These are phyloP conservation scores for Lepiota brunneoincarnata DNA, from an alignment of 768 basidiomycete species.

Conservation along the genomic window DNA sequence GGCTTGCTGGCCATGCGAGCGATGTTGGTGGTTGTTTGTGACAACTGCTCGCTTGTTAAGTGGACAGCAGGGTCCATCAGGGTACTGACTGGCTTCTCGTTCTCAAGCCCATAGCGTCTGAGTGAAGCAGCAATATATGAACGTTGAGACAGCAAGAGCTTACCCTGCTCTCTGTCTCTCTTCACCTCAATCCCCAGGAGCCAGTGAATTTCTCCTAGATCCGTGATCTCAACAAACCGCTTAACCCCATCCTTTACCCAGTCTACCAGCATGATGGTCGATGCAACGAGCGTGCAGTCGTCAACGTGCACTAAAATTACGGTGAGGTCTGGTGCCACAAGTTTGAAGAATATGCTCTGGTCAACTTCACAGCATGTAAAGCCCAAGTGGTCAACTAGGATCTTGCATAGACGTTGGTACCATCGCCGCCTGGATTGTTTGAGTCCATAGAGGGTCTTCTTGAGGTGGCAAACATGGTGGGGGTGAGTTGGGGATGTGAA, in stretches of 20 bases:
- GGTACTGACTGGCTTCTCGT: no score
- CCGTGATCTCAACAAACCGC: background rate
- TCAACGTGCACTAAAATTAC: constrained; percentile 28
- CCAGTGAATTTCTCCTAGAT: constrained; percentile 16
- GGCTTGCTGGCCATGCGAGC: no score
- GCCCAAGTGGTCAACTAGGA: constrained; percentile 8
- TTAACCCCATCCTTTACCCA: background rate
- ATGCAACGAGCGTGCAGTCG: constrained; percentile 23
- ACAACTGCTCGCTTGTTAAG: no score
- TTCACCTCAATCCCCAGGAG: constrained; percentile 27
- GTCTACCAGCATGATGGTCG: background rate
- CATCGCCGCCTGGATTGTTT: constrained; percentile 25
- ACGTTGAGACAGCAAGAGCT: constrained; percentile 21
- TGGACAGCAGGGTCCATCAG: no score
- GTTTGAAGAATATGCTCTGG: constrained; percentile 11
- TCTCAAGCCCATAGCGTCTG: no score
- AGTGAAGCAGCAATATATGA: constrained; percentile 28
- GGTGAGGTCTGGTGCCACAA: background rate
- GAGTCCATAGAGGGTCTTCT: no score
- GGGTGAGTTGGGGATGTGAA: no score
- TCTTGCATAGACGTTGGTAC: constrained; percentile 17
- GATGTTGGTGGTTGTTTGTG: no score
- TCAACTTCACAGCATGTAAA: constrained; percentile 20
- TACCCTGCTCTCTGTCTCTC: constrained; percentile 9
- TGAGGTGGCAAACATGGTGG: no score